Evolutionary conservation across 768 basidiomycete genomes (phyloP), one percentile per base, ranked within the genome.

Genomic region (Boletus sp.): DNA sequence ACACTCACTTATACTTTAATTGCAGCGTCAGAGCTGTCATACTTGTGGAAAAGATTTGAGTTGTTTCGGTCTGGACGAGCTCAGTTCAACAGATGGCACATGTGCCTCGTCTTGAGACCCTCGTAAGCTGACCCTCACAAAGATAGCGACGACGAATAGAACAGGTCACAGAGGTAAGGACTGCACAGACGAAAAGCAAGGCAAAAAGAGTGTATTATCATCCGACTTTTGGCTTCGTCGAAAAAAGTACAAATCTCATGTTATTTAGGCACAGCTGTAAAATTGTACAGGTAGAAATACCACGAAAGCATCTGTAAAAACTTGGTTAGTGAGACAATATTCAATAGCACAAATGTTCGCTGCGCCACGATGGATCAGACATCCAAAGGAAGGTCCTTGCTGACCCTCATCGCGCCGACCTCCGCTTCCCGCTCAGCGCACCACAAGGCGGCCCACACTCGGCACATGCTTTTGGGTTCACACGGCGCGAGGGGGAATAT

Each of bases 361-460:
- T 67, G 63, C 60, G 69, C 63, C 69, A 43, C 48, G 34, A 72
- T 64, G 67, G 73, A 71, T 88, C 87, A 88, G 87, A 88, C 87
- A 90, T 89, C 87, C 87, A 86, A 88, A 85, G 87, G 87, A 90
- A 88, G 88, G 83, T 83, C 77, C 72, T 81, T 76, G 27, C 64
- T 63, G 72, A 69, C 87, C 77, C 83, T 77, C 87, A 90, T 81
- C 68, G 75, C 74, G 77, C 77, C 85, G 69, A 87, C 87, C 86
- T 79, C 82, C 81, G 75, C 82, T 77, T 85, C 68, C 75, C 79
- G 76, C 76, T 75, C 83, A 89, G 85, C 87, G 85, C 83, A 83
- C 83, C 62, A 23, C 47, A 68, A 64, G 79, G 80, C 75, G 81
- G 87, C 85, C 87, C 85, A 81, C 84, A 60, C 82, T 75, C 73